Base-by-base conservation (phyloP, 805 yeast species). In the Ogataea neopini region DNA sequence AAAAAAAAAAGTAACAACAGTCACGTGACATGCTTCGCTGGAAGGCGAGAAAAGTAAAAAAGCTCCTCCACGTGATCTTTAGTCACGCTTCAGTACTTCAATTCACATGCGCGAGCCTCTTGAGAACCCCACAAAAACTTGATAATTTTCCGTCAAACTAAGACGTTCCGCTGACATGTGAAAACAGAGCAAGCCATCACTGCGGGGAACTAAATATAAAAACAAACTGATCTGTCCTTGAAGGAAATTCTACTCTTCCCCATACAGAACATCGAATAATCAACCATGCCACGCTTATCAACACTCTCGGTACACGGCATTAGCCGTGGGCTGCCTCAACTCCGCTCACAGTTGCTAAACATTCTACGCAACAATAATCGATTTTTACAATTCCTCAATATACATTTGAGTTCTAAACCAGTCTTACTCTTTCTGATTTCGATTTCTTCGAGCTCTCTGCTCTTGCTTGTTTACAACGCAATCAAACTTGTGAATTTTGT, bases 381-480 rank as follows among this genome's bases (percentile, higher is more conserved):
- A 3, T 40, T 60, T 3, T 33, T 63, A 11, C 37, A 46, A 18
- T 51, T 53, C 17, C 45, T 64, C 11, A 61, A 63, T 30, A 60
- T 64, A 17, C 59, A 57, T n/a, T 39, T 58, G 28, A 49, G 51
- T 30, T 66, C 71, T 17, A 66, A 64, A 44, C 70, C 69, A 2
- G 69, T 67, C 6, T 41, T 67, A 40, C 45, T 68, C 4, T 68
- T 68, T 48, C 42, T 66, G 29, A 19, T 60, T 6, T 60, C 72
- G 1, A 38, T 67, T 1, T 46, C 54, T 0, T 56, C 67, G 1
- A 50, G 67, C 17, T 49, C 64, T 2, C 37, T 56, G 1, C 49
- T 65, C 0, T 35, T 59, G 3, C 25, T 59, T 2, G 47, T 62
- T 4, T 63, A 59, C 40, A 58, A 60, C 42, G 6, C 62, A 2